A percentile compares a stretch with the other conserved stretches of the same genome.
phyloP scores from a whole-genome alignment of 257 asterid genomes.

The Galeopsis tetrahit region DNA sequence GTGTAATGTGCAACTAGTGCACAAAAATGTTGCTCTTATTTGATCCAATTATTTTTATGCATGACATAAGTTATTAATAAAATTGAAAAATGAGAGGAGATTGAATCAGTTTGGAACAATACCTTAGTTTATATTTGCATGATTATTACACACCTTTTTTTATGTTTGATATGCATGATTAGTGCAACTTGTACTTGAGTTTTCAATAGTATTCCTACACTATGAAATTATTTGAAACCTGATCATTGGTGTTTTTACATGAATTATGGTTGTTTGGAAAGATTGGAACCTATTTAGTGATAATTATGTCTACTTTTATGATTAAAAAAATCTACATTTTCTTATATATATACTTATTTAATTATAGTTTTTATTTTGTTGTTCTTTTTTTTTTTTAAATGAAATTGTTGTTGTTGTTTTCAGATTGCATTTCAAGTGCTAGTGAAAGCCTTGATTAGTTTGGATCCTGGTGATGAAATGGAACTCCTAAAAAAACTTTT shows the following conservation, averaged over 20 bases:
- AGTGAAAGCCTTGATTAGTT: slow-evolving; percentile 77
- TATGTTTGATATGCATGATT: slow-evolving; percentile 39
- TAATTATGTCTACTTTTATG: slow-evolving; percentile 53
- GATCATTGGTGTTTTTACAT: slow-evolving; percentile 47
- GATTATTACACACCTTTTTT: slow-evolving; percentile 29
- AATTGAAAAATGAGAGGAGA: not conserved
- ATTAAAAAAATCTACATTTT: not conserved
- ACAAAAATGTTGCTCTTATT: no score
- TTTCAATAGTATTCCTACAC: slow-evolving; percentile 22
- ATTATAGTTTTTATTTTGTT: not conserved
- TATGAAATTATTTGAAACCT: slow-evolving; percentile 31
- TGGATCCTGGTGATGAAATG: slow-evolving; percentile 74
- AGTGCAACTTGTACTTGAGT: slow-evolving; percentile 37
- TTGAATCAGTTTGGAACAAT: not conserved
- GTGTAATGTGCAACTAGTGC: no score
- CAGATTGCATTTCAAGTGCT: slow-evolving; percentile 89
- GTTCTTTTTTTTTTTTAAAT: not conserved
- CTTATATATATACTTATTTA: not conserved
- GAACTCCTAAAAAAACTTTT: slow-evolving; percentile 68
- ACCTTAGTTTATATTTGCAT: slow-evolving; percentile 27
- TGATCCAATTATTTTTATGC: no score
- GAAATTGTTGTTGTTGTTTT: not conserved
- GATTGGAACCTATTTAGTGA: slow-evolving; percentile 33
- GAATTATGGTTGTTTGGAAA: slow-evolving; percentile 47
- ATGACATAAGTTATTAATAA: not conserved